These are phyloP conservation scores for Apophysomyces sp. DNA, from an alignment of 371 early-diverging fungal genomes.

Conservation along the genomic window DNA sequence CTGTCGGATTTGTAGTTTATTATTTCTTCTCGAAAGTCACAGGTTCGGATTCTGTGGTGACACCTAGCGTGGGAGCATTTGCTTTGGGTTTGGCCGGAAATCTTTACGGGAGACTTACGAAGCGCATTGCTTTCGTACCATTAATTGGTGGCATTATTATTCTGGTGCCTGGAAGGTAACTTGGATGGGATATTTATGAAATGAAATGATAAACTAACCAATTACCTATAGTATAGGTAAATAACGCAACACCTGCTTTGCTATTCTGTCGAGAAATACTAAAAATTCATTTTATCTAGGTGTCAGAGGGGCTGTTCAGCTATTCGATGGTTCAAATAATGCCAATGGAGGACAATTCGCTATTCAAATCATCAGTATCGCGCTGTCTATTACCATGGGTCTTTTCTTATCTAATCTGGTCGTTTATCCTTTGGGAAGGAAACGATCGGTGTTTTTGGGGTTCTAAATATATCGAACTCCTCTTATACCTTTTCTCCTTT, in stretches of 20 bases:
- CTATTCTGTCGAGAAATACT: not conserved
- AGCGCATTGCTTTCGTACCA: slow-evolving; percentile 32
- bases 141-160: slow-evolving; percentile 38
- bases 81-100: slow-evolving; percentile 33
- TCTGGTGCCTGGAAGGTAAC: slow-evolving; percentile 38
- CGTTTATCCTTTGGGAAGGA: slow-evolving; percentile 36
- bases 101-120: slow-evolving; percentile 27
- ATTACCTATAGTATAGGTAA: not conserved
- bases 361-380: slow-evolving; percentile 33
- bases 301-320: slow-evolving; percentile 31
- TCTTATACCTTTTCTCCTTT: not conserved
- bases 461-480: slow-evolving; percentile 17
- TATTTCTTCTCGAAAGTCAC: slow-evolving; percentile 28
- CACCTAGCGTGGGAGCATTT: slow-evolving; percentile 39
- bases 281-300: slow-evolving; percentile 8
- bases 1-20: slow-evolving; percentile 28
- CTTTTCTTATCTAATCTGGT: slow-evolving; percentile 35
- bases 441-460: slow-evolving; percentile 39
- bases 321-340: slow-evolving; percentile 32
- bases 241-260: not conserved
- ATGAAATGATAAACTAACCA: not conserved
- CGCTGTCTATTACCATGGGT: slow-evolving; percentile 36
- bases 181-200: not conserved
- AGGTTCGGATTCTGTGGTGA: slow-evolving; percentile 19
- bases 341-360: slow-evolving; percentile 25